Evolutionary conservation across 75 land plant species (phyloP), one percentile per base, ranked within the genome.

Genomic region (Pinus tabuliformis): DNA sequence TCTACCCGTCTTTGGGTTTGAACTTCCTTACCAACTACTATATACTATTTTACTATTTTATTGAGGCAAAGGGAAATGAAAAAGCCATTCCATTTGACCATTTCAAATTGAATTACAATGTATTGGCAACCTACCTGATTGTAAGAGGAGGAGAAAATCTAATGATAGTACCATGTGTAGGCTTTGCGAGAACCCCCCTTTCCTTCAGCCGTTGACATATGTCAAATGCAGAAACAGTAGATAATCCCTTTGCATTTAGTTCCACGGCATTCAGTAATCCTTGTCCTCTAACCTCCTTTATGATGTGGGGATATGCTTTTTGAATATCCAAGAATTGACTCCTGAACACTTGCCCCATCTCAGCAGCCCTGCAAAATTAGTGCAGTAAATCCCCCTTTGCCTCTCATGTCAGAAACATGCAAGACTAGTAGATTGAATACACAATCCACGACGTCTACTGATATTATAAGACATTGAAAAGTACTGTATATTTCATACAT

Each of bases 161-260:
- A 61, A 97, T 93, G n/a, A 95, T 93, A 37, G 96, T 95, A 57
- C 91, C 90, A 85, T 97, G 98, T 57, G 99, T 97, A 28, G 99
- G 98, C 76, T 97, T 97, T 2, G 99, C 98, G 64, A 97, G 87
- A 83, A 97, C 86, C 26, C 99, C 99, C 73, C 96, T 88, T 73
- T 97, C 98, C 82, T 97, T 97, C 82, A 97, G 74, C 73, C 83
- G 84, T 11, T 93, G 79, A 70, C 99, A 97, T n/a, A 97, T 75
- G 76, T 97, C 99, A 80, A 89, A 95, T 64, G 98, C 99, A 73
- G 92, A 84, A 22, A 85, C 90, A 59, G 87, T 83, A 64, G 74
- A 92, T 54, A 93, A 57, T 11, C 86, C 86, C 74, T 77, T 71
- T 64, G 79, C 83, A 74, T 88, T 80, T 37, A 97, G 82, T 78